A percentile compares a stretch with the other conserved stretches of the same genome.
phyloP scores from a whole-genome alignment of 768 basidiomycete species.

The Cyclocybe aegerita region DNA sequence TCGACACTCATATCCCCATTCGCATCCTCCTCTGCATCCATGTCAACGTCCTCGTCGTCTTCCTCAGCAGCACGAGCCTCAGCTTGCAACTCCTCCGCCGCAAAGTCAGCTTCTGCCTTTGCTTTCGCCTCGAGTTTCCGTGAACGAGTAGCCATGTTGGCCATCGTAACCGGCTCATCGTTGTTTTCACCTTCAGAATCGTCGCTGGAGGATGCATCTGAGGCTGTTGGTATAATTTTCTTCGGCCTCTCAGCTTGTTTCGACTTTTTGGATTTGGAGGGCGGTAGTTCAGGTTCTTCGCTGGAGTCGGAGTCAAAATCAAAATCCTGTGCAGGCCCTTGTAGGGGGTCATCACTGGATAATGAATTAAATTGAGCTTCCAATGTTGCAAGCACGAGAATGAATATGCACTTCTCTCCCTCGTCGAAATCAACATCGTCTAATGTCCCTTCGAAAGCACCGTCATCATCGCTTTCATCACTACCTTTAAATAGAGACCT shows the following conservation, averaged over 20 bases:
- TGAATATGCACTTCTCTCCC: conserved; percentile 35
- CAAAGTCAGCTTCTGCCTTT: conserved; percentile 66
- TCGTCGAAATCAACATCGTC: conserved; percentile 53
- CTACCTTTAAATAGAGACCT: conserved; percentile 49
- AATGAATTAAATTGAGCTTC: conserved; percentile 4
- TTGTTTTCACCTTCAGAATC: conserved; percentile 49
- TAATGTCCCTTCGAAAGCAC: conserved; percentile 40
- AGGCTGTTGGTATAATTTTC: conserved; percentile 51
- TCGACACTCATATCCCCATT: conserved; percentile 43
- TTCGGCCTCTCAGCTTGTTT: conserved; percentile 48
- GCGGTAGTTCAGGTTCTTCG: conserved; percentile 36
- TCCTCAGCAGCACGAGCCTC: conserved; percentile 50
- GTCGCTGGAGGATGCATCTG: conserved; percentile 36
- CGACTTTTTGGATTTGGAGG: conserved; percentile 47
- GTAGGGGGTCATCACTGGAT: conserved; percentile 49
- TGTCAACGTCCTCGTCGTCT: conserved; percentile 43
- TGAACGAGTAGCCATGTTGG: conserved; percentile 82
- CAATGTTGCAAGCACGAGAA: not conserved
- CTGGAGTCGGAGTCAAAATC: conserved; percentile 55
- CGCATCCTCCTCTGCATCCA: conserved; percentile 44
- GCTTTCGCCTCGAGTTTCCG: conserved; percentile 72
- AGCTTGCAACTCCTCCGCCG: conserved; percentile 61
- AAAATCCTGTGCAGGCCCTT: conserved; percentile 55
- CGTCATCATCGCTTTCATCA: conserved; percentile 34
- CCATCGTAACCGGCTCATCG: conserved; percentile 61